Percentiles rank a stretch among this genome's conserved stretches.
Conservation (phyloP, 1,139 yeast species). For the Suhomyces maxii region DNA sequence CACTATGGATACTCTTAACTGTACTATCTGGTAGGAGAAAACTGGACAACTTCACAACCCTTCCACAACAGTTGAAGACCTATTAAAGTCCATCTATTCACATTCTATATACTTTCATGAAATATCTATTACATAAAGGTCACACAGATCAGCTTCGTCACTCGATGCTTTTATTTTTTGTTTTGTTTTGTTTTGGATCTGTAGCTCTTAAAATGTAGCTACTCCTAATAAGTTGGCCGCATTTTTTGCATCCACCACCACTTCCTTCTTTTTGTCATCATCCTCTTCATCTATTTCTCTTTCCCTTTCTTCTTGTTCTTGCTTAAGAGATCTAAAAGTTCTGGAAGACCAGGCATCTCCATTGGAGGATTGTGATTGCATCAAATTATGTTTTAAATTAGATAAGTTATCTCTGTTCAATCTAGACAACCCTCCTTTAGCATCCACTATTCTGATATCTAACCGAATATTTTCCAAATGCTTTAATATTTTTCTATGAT, state of each 20-base stretch:
- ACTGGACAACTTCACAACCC: too few relatives aligned
- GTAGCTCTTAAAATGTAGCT: constrained; percentile 54
- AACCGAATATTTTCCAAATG: constrained; percentile 72
- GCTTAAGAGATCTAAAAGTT: constrained; percentile 56
- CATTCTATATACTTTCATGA: too few relatives aligned
- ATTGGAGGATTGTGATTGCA: constrained; percentile 49
- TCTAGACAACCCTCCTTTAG: constrained; percentile 78
- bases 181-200: background rate
- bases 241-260: constrained; percentile 67
- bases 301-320: constrained; percentile 30
- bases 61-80: too few relatives aligned
- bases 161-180: background rate
- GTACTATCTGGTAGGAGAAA: too few relatives aligned
- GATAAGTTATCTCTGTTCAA: constrained; percentile 72
- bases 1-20: too few relatives aligned
- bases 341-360: constrained; percentile 70
- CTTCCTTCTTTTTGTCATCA: constrained; percentile 22
- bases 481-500: constrained; percentile 77
- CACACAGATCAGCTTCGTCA: background rate
- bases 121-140: too few relatives aligned
- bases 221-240: constrained; percentile 82
- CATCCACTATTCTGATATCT: constrained; percentile 76
- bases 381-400: constrained; percentile 43
- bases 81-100: too few relatives aligned
- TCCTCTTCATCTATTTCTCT: constrained; percentile 17